Percentiles rank a stretch among this genome's conserved stretches.
phyloP scores from a whole-genome alignment of 441 rosid genomes.

The Dalechampia spathulata region DNA sequence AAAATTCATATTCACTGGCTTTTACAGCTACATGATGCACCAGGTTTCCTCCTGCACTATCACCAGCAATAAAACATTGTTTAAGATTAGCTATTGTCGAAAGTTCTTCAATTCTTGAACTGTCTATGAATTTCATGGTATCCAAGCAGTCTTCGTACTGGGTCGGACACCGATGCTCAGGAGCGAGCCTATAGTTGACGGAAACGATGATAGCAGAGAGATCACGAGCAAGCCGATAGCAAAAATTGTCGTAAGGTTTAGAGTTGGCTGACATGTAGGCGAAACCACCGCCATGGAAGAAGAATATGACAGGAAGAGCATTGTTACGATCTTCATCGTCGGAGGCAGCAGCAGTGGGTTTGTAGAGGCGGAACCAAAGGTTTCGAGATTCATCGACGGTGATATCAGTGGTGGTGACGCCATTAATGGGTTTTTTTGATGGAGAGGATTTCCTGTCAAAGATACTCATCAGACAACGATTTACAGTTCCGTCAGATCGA shows the following conservation, averaged over 20 bases:
- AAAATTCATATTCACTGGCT: slow-evolving; percentile 18
- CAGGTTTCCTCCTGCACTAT: slow-evolving; percentile 64
- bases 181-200: slow-evolving; percentile 62
- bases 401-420: slow-evolving; percentile 11
- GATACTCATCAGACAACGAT: slow-evolving; percentile 1
- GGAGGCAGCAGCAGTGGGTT: slow-evolving; percentile 10
- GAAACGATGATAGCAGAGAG: slow-evolving; percentile 48
- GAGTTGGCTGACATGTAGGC: slow-evolving; percentile 38
- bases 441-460: slow-evolving; percentile 8
- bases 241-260: slow-evolving; percentile 35
- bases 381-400: slow-evolving; percentile 10
- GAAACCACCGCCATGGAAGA: slow-evolving; percentile 82
- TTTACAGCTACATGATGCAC: slow-evolving; percentile 54
- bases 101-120: slow-evolving; percentile 14
- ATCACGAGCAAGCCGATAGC: slow-evolving; percentile 42
- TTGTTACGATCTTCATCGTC: background rate
- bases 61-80: slow-evolving; percentile 59
- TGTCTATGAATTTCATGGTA: slow-evolving; percentile 39
- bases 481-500: slow-evolving; percentile 5
- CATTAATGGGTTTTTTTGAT: slow-evolving; percentile 2
- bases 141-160: slow-evolving; percentile 63
- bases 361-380: slow-evolving; percentile 19
- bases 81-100: slow-evolving; percentile 42
- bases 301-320: slow-evolving; percentile 50
- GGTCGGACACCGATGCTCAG: slow-evolving; percentile 55